Base-by-base conservation (phyloP, 306 rosid genomes). In the Acacia crassicarpa region DNA sequence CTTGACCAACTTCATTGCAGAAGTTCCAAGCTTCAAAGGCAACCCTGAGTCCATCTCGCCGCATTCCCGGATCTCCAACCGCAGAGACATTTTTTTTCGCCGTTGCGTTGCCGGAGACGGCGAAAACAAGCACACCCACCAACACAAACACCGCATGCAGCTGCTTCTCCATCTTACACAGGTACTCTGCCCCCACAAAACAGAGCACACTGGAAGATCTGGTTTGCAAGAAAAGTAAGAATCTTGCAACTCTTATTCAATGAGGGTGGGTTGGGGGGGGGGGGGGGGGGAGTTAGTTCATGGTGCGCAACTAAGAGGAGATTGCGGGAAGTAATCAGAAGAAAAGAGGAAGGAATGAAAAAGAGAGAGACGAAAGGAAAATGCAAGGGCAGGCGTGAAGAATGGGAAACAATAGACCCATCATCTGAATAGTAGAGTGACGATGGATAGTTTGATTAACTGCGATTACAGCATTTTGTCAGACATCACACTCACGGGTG, bases 11-110 rank as follows among this genome's bases (percentile, higher is more conserved):
- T 85, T 94, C 97, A 79, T 94, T 92, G 91, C 98, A 94, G 67
- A 94, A 94, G 83, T 92, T 94, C 98, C 98, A 91, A 87, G 91
- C 95, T 84, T 94, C 98, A 82, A 94, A 90, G 56, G 89, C 98
- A 45, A 94, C 97, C 48, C 94, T 90, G 17, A 91, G 84, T 17
- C 68, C 89, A 87, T 93, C 92, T 74, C 93, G 91, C 75, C 76
- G 81, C 98, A 94, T 94, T 90, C 97, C 97, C 6, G 97, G 94
- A 75, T 94, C 98, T 79, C 97, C 98, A 25, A 94, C 92, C 0
- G 91, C 92, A 9, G 98, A 89, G 66, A 67, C 67, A 70, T 85
- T 72, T 49, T 66, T 77, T 16, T 84, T 38, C 17, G 56, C 85
- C 11, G 76, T 25, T 11, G 82, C 72, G 2, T 77, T 81, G 59